Evolutionary conservation across 2,329 filamentous ascomycete genomes (phyloP), one percentile per base, ranked within the genome.

Genomic region (Pseudopithomyces chartarum): DNA sequence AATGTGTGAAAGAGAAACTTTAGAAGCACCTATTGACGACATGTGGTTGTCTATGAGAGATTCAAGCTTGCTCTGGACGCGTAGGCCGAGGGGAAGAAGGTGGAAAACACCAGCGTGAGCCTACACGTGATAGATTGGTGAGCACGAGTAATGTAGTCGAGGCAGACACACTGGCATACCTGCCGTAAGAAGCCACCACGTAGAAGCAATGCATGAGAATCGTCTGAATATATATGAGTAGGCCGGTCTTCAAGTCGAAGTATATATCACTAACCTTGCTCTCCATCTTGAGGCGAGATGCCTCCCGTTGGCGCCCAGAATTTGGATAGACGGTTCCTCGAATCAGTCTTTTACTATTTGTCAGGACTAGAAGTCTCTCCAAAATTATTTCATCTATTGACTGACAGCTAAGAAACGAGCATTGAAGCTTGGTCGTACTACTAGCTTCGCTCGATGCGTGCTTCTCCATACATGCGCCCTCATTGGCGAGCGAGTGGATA

Each of bases 41-140:
- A 99, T 99, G 72, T 97, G 87, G 70, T 90, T 91, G 71, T 97
- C 93, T 64, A 99, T 89, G 11, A 98, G 79, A 11, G 79, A 79
- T 70, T 97, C 92, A 29, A 98, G 80, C 75, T 98, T 99, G 50
- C 92, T 85, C 68, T 97, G 92, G 0, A 98, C 91, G 26, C 92
- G 85, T 29, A 92, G 82, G 0, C 95, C 95, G 0, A 99, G 79
- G 0, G 95, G 95, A 1, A 99, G 82, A 70, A 97, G 83, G 69
- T 99, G 95, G 67, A 97, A 99, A 34, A 98, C 87, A 26, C 95
- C 95, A 7, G 93, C 87, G 71, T 97, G 90, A 19, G 92, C 88
- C 87, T 92, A 67, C 56, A 67, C 56, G 58, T 69, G 63, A 67
- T 73, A 32, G 69, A 62, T 23, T 38, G 17, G 20, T 20, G 29